Conservation (phyloP, 805 yeast genomes). For the Zygoascus flipseniorum region DNA sequence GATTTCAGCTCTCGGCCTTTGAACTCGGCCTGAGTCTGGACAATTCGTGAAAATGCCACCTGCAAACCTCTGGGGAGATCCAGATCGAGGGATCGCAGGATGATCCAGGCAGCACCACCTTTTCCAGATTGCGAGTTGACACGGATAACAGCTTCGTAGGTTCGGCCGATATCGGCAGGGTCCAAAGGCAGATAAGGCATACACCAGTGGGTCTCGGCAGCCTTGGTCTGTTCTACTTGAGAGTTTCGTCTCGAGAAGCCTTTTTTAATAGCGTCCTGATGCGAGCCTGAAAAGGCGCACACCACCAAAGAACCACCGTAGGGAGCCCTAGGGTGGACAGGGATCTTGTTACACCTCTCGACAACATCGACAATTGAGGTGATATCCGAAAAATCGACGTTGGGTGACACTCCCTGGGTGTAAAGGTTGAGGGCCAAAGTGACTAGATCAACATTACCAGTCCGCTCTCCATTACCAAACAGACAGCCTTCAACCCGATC, state of each 20-base stretch:
- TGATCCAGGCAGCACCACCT: slow-evolving; percentile 87
- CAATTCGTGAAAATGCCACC: slow-evolving; percentile 62
- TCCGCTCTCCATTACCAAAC: slow-evolving; percentile 81
- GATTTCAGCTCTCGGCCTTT: slow-evolving; percentile 65
- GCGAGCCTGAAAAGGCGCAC: slow-evolving; percentile 80
- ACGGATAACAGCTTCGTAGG: slow-evolving; percentile 86
- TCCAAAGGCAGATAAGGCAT: slow-evolving; percentile 79
- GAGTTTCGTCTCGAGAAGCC: slow-evolving; percentile 44
- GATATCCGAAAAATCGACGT: slow-evolving; percentile 63
- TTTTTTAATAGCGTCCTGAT: slow-evolving; percentile 82
- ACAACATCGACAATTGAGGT: slow-evolving; percentile 59
- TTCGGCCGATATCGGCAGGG: slow-evolving; percentile 77
- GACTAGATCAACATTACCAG: slow-evolving; percentile 78
- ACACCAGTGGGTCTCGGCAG: slow-evolving; percentile 39
- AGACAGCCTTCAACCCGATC: slow-evolving; percentile 81
- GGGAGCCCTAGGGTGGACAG: slow-evolving; percentile 71
- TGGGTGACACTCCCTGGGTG: slow-evolving; percentile 69
- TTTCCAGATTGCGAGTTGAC: slow-evolving; percentile 84
- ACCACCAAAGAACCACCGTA: slow-evolving; percentile 78
- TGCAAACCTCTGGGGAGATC: slow-evolving; percentile 79
- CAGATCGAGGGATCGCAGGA: slow-evolving; percentile 62
- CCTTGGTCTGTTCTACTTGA: slow-evolving; percentile 27
- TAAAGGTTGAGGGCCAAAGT: slow-evolving; percentile 69
- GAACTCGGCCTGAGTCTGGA: slow-evolving; percentile 60
- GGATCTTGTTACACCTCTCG: slow-evolving; percentile 74